phyloP scores from a whole-genome alignment of 1,139 yeast species.

The Tardiomyces digboiensis region DNA sequence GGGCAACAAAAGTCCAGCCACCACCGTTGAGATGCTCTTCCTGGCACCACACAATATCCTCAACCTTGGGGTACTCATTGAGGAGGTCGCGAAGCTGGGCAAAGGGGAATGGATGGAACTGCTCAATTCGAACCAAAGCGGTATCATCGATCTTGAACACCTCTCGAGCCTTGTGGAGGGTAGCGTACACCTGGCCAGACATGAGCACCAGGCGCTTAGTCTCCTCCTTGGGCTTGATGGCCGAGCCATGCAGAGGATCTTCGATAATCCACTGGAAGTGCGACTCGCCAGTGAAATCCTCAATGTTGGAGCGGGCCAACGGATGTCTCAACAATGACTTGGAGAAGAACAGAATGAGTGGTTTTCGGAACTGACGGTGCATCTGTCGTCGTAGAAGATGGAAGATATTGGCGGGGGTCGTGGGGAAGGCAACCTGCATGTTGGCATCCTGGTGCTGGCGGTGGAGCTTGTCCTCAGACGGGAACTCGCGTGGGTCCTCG shows the following conservation, averaged over 20 bases:
- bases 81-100: slow-evolving; percentile 84
- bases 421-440: slow-evolving; percentile 97
- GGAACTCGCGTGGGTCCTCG: slow-evolving; percentile 95
- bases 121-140: slow-evolving; percentile 86
- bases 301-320: slow-evolving; percentile 77
- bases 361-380: slow-evolving; percentile 99
- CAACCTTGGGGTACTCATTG: slow-evolving; percentile 68
- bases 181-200: slow-evolving; percentile 92
- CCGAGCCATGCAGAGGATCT: slow-evolving; percentile 73
- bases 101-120: slow-evolving; percentile 98
- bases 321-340: slow-evolving; percentile 96
- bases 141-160: slow-evolving; percentile 67
- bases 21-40: slow-evolving; percentile 99
- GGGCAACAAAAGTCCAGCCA: slow-evolving; percentile 67
- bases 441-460: slow-evolving; percentile 99
- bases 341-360: slow-evolving; percentile 81
- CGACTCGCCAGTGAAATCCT: slow-evolving; percentile 85
- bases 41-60: slow-evolving; percentile 95
- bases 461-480: slow-evolving; percentile 75
- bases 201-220: slow-evolving; percentile 81
- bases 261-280: slow-evolving; percentile 95
- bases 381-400: slow-evolving; percentile 97
- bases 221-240: slow-evolving; percentile 69
- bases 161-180: slow-evolving; percentile 83
- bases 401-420: slow-evolving; percentile 96